These are phyloP conservation scores for Gymnopilus dilepis DNA, from an alignment of 768 basidiomycete genomes.

Conservation along the genomic window DNA sequence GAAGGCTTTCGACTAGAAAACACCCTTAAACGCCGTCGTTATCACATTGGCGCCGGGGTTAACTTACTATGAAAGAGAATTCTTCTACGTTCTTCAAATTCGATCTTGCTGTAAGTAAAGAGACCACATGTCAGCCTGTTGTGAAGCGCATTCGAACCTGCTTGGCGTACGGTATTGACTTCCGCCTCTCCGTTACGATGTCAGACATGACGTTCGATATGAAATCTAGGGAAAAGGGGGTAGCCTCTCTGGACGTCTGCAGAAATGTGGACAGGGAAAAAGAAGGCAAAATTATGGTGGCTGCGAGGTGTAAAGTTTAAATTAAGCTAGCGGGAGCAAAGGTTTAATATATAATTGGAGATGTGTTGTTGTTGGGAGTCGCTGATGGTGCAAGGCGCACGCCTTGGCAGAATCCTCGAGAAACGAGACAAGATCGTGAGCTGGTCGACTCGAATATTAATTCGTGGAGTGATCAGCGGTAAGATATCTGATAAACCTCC, in stretches of 20 bases:
- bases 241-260: neutral
- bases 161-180: slow-evolving; percentile 7
- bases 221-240: neutral
- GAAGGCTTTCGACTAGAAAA: slow-evolving; percentile 20
- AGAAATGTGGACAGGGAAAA: neutral
- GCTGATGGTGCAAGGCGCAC: neutral
- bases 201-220: slow-evolving; percentile 5
- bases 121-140: neutral
- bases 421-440: neutral
- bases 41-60: neutral
- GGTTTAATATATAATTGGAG: neutral
- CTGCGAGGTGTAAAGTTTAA: neutral
- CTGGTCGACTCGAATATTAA: neutral
- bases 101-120: slow-evolving; percentile 13
- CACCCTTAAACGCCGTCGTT: neutral
- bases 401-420: neutral
- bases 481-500: neutral
- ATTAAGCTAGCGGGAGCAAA: neutral
- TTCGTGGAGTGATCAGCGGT: neutral
- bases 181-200: slow-evolving; percentile 8
- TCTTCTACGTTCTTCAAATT: slow-evolving; percentile 25
- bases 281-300: neutral
- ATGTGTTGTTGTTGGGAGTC: neutral
- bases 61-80: slow-evolving; percentile 28
- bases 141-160: neutral